Evolutionary conservation across 495 filamentous ascomycete genomes (phyloP).

Genomic region (Daldinia bambusicola): DNA sequence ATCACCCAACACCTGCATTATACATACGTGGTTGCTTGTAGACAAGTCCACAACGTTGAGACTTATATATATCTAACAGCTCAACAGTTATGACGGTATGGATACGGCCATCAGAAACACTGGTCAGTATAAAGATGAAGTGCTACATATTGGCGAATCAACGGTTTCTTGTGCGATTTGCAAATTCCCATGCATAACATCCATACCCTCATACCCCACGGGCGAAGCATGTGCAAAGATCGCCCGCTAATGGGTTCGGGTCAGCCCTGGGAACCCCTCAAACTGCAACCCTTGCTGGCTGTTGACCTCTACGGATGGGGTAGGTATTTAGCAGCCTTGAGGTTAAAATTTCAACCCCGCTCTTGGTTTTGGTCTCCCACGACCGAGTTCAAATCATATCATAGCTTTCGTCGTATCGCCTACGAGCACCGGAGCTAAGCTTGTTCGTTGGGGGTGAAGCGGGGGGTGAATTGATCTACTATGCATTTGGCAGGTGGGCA

Average conservation of each 20-base stretch:
- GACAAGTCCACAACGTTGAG: constrained; percentile 10
- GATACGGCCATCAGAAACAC: constrained; percentile 9
- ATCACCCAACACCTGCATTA: constrained; percentile 16
- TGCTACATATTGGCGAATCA: background rate
- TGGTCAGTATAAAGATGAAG: background rate
- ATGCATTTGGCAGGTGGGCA: constrained; percentile 36
- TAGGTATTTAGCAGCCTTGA: constrained; percentile 17
- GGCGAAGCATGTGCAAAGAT: constrained; percentile 41
- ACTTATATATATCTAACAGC: constrained; percentile 11
- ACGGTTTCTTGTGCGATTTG: constrained; percentile 20
- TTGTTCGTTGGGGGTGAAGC: constrained; percentile 17
- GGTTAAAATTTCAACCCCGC: constrained; percentile 28
- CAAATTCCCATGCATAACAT: constrained; percentile 7
- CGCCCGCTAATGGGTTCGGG: constrained; percentile 33
- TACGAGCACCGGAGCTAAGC: background rate
- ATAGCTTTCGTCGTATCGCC: background rate
- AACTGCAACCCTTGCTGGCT: constrained; percentile 31
- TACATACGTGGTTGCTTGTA: constrained; percentile 25
- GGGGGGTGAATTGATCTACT: constrained; percentile 16
- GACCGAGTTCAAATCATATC: constrained; percentile 5
- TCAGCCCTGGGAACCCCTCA: constrained; percentile 41
- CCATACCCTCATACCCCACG: background rate
- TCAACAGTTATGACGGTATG: background rate
- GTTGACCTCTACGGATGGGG: background rate
- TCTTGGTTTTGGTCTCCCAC: constrained; percentile 8